Conservation (phyloP, 352 stramenopile genomes). For the Phytopythium mirpurense region DNA sequence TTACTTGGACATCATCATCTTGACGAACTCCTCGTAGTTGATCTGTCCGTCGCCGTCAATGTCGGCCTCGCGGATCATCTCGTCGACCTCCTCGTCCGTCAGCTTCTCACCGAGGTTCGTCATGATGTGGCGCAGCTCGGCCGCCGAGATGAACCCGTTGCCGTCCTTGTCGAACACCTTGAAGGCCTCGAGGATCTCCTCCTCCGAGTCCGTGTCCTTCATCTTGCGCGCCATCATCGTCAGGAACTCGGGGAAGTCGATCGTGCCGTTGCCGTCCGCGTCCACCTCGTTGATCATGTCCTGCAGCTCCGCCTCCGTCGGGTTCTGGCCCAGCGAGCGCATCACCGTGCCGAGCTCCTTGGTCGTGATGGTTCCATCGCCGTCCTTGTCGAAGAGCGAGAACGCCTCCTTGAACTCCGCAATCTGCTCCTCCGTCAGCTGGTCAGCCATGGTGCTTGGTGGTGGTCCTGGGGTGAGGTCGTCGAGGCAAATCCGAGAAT, state of each 20-base stretch:
- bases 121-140: constrained; percentile 98
- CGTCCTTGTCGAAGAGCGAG: constrained; percentile 99
- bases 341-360: constrained; percentile 99
- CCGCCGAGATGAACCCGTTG: constrained; percentile 98
- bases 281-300: constrained; percentile 99
- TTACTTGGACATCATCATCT: constrained; percentile 99
- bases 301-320: constrained; percentile 96
- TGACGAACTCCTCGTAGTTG: constrained; percentile 99
- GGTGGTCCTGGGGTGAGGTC: constrained; percentile 20
- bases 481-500: constrained; percentile 66
- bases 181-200: constrained; percentile 98
- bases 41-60: constrained; percentile 99
- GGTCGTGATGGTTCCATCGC: constrained; percentile 98
- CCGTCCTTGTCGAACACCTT: constrained; percentile 99
- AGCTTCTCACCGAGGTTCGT: constrained; percentile 99
- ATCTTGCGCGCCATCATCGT: constrained; percentile 99
- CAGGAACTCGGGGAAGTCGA: constrained; percentile 99
- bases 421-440: constrained; percentile 95
- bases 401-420: constrained; percentile 99
- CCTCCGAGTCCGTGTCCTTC: constrained; percentile 98
- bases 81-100: constrained; percentile 97
- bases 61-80: constrained; percentile 99
- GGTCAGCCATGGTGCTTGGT: constrained; percentile 72
- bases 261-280: constrained; percentile 98
- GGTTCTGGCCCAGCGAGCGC: constrained; percentile 98